Conservation (phyloP, 441 rosid species). For the Capsella rubella region DNA sequence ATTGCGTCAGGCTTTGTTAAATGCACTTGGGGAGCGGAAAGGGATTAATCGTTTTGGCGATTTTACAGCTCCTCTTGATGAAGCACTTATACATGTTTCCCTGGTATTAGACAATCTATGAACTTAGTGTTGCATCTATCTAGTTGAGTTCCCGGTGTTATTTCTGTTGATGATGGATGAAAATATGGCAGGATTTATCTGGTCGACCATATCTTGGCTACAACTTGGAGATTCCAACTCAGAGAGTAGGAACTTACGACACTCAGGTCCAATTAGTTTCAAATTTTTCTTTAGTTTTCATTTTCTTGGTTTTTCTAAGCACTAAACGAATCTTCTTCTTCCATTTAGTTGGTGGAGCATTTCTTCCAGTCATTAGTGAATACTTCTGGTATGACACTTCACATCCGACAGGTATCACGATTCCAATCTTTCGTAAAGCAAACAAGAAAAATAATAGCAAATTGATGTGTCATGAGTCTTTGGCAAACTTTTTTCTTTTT, state of each 20-base stretch:
- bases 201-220: slow-evolving; percentile 83
- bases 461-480: neutral
- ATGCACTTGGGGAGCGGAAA: slow-evolving; percentile 91
- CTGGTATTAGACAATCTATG: slow-evolving; percentile 53
- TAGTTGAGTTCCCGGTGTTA: neutral
- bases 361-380: slow-evolving; percentile 88
- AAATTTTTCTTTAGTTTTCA: neutral
- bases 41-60: slow-evolving; percentile 92
- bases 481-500: neutral
- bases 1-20: slow-evolving; percentile 53
- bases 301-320: slow-evolving; percentile 5
- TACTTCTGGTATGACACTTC: slow-evolving; percentile 95
- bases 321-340: slow-evolving; percentile 12
- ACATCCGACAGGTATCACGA: slow-evolving; percentile 67
- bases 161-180: slow-evolving; percentile 16
- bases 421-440: neutral
- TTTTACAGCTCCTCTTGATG: slow-evolving; percentile 96
- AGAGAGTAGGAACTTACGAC: slow-evolving; percentile 88
- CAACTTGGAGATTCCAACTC: slow-evolving; percentile 79
- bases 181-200: slow-evolving; percentile 45
- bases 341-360: slow-evolving; percentile 82
- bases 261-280: slow-evolving; percentile 64
- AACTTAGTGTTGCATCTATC: neutral
- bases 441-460: neutral
- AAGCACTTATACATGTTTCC: slow-evolving; percentile 84